Conservation (phyloP, 768 basidiomycete species). For the Rhodosporidiobolus sp. region DNA sequence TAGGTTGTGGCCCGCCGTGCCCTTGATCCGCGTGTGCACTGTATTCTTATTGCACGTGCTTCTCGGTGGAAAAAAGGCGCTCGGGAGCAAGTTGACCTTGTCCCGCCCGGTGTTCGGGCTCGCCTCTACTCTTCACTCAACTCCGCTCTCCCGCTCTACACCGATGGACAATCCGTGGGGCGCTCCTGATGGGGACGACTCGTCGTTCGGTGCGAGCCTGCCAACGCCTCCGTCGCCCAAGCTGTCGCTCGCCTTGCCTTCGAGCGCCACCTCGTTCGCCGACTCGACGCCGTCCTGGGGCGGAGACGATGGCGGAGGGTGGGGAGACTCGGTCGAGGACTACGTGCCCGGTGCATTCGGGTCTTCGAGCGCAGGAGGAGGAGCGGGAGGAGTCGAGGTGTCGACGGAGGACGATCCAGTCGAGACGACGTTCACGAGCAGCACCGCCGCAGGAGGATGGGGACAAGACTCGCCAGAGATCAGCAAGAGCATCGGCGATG, state of each 20-base stretch:
- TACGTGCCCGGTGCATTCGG: slow-evolving; percentile 10
- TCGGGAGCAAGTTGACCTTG: background rate
- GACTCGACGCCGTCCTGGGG: background rate
- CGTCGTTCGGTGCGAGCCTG: background rate
- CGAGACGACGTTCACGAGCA: background rate
- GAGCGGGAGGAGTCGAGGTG: background rate
- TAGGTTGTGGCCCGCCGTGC: background rate
- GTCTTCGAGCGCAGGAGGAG: background rate
- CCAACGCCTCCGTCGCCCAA: background rate
- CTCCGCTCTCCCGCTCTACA: background rate
- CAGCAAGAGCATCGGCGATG: background rate
- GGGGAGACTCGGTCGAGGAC: slow-evolving; percentile 11
- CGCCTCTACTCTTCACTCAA: background rate
- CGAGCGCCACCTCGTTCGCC: background rate
- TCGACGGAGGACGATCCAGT: background rate
- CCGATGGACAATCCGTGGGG: slow-evolving; percentile 30
- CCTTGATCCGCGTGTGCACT: background rate
- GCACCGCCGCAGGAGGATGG: background rate
- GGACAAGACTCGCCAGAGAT: background rate
- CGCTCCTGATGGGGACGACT: background rate
- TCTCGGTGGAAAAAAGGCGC: background rate
- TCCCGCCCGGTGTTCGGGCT: background rate
- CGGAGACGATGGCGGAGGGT: slow-evolving; percentile 11
- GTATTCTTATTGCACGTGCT: background rate
- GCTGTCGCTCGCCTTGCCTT: background rate